A percentile compares a stretch with the other conserved stretches of the same genome.
phyloP scores from a whole-genome alignment of 768 basidiomycete species.

The Pleurotus giganteus region DNA sequence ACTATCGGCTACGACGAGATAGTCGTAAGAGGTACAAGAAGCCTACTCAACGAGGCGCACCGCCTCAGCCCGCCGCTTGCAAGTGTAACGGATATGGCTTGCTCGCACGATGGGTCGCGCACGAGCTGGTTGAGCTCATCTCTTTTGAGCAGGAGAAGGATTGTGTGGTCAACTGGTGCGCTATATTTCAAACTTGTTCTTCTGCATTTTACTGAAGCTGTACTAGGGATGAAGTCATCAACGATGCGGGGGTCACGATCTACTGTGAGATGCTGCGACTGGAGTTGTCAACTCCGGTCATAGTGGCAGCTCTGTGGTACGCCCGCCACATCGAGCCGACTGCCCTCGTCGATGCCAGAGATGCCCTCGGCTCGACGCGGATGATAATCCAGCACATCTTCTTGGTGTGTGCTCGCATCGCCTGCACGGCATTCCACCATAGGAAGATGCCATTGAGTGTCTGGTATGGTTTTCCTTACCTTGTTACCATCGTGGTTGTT shows the following conservation, averaged over 20 bases:
- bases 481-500: background rate
- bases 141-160: background rate
- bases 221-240: background rate
- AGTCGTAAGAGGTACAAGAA: background rate
- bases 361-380: background rate
- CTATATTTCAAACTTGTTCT: background rate
- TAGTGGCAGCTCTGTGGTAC: background rate
- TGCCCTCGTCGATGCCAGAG: background rate
- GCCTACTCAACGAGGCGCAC: background rate
- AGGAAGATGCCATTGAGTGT: background rate
- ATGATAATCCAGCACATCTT: background rate
- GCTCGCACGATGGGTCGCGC: background rate
- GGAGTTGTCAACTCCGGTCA: background rate
- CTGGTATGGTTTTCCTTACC: background rate
- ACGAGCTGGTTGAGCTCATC: background rate
- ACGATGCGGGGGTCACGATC: background rate
- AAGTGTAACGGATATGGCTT: background rate
- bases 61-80: background rate
- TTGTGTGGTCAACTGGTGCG: background rate
- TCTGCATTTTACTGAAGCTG: background rate
- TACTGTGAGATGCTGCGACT: constrained; percentile 1
- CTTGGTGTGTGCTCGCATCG: background rate
- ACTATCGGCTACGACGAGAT: too few relatives aligned
- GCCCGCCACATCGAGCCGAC: background rate
- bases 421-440: background rate